Percentiles rank a stretch among this genome's conserved stretches.
Conservation (phyloP, 495 filamentous ascomycete genomes). For the Xylaria acuta region DNA sequence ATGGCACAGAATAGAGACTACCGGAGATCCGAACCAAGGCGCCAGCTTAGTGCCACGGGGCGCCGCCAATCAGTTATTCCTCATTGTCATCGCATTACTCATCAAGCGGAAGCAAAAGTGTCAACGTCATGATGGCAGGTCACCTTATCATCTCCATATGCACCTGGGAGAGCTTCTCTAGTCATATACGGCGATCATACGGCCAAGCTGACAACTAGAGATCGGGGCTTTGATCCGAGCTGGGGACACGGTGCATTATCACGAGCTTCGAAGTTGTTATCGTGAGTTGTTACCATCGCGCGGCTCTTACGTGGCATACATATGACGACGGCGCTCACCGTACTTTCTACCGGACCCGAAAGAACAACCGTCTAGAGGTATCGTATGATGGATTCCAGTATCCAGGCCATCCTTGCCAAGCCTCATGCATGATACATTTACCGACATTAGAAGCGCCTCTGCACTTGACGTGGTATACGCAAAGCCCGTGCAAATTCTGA, state of each 20-base stretch:
- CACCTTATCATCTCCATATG: not conserved
- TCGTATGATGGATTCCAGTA: not conserved
- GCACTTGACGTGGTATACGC: not conserved
- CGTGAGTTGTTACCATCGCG: not conserved
- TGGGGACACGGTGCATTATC: not conserved
- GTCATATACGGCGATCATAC: not conserved
- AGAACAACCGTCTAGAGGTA: not conserved
- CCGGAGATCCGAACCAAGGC: not conserved
- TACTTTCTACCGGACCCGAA: not conserved
- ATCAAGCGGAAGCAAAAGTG: not conserved
- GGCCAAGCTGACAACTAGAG: not conserved
- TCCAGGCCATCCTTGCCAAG: conserved; percentile 4
- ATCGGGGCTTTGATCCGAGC: not conserved
- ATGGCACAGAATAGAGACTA: not conserved
- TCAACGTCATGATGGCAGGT: not conserved
- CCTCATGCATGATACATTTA: conserved; percentile 2
- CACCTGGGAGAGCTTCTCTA: not conserved
- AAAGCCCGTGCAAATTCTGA: not conserved
- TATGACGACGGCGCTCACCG: not conserved
- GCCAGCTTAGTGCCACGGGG: not conserved
- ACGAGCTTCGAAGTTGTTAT: not conserved
- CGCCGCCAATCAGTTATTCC: not conserved
- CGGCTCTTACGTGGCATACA: not conserved
- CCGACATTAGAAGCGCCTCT: conserved; percentile 8
- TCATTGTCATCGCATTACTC: not conserved